These are phyloP conservation scores for Pseudozyma tsukubaensis DNA, from an alignment of 1,284 basidiomycete species.

Conservation along the genomic window DNA sequence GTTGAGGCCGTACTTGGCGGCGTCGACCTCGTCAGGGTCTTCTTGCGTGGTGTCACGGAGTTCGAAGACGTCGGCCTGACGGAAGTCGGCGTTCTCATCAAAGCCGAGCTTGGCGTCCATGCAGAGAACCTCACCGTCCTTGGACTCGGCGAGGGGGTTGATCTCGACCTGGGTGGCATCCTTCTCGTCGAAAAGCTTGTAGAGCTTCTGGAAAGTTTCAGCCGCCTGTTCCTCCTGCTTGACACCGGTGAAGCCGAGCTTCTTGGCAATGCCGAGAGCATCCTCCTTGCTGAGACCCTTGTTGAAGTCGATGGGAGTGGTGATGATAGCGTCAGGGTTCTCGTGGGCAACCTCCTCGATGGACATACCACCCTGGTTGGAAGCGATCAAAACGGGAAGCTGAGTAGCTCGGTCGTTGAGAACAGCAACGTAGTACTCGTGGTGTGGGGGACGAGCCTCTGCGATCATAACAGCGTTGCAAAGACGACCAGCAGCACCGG, in stretches of 20 bases:
- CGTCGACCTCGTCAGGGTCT: constrained; percentile 93
- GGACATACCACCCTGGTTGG: constrained; percentile 81
- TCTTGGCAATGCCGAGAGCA: constrained; percentile 84
- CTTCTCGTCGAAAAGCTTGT: constrained; percentile 98
- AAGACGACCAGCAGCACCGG: constrained; percentile 87
- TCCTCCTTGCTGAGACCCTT: constrained; percentile 82
- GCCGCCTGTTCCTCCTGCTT: constrained; percentile 84
- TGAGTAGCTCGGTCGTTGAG: constrained; percentile 93
- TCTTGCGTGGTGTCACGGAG: constrained; percentile 94
- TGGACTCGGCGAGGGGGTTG: constrained; percentile 96
- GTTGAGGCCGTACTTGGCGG: constrained; percentile 83
- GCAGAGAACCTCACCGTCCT: constrained; percentile 92
- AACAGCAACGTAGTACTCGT: constrained; percentile 98
- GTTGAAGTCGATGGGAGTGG: constrained; percentile 88
- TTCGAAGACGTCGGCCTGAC: constrained; percentile 89
- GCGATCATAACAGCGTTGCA: constrained; percentile 99
- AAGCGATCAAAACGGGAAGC: constrained; percentile 92
- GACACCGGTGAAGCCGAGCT: constrained; percentile 86
- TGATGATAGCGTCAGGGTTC: constrained; percentile 94
- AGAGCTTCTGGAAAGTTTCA: constrained; percentile 92
- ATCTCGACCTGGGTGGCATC: constrained; percentile 99
- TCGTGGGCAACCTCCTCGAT: constrained; percentile 99
- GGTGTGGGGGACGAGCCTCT: constrained; percentile 89
- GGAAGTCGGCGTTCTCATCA: constrained; percentile 99
- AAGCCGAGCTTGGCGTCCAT: constrained; percentile 99